Base-by-base conservation (phyloP, 345 rosid genomes). In the Clausena lansium region DNA sequence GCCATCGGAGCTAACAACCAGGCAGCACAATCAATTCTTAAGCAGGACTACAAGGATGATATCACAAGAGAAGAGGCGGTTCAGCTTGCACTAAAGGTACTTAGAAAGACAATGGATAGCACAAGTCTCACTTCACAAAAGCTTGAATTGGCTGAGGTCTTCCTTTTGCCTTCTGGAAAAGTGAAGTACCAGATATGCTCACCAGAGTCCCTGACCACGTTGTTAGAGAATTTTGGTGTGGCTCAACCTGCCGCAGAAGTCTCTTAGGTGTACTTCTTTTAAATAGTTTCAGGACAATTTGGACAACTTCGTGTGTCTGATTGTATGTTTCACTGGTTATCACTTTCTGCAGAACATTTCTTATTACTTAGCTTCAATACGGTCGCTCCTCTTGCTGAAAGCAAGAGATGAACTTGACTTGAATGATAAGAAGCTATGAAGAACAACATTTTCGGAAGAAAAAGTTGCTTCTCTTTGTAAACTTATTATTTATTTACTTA, bases 91-190 rank as follows among this genome's bases (percentile, higher is more conserved):
- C 82, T 91, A 71, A 95, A 94, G 91, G 98, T 95, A 28, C 91
- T 94, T 66, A 92, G 92, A 82, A 93, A 95, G 84, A 93, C 98
- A 6, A 94, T 95, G 99, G 99, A 95, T 81, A 95, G 98, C 79
- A 93, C 99, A 5, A 95, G 96, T 83, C 94, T 94, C 60, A 92
- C 97, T 74, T 91, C 98, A 0, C 98, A 95, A 60, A 95, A 92
- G 88, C 97, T 95, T 38, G 99, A 95, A 80, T 84, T 95, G 78
- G 93, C 98, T 8, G 99, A 95, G 79, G 88, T 95, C 65, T 92
- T 78, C 78, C 85, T 91, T 47, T 79, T 89, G 15, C 97, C 99
- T 35, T 83, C 95, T 0, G 97, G 97, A 24, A 83, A 67, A 35
- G 97, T 94, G 76, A 95, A 90, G 89, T 95, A 95, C 85, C 97